phyloP scores from a whole-genome alignment of 1,284 basidiomycete species.

The Sporisorium scitamineum region DNA sequence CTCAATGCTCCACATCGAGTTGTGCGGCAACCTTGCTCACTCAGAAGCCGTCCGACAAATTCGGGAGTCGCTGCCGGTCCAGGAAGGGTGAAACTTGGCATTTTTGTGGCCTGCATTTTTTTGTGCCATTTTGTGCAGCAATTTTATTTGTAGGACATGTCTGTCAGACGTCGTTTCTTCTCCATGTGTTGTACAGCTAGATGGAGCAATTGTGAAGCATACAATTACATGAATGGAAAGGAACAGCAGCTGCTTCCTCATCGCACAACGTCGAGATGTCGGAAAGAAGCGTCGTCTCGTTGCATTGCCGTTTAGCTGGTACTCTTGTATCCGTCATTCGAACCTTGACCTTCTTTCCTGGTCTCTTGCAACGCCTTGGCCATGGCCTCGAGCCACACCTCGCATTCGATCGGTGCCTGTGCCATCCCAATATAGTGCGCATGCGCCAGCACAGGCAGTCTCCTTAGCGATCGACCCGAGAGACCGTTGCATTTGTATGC shows the following conservation, averaged over 20 bases:
- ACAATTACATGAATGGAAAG: not conserved
- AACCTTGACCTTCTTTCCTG: constrained; percentile 4
- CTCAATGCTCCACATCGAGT: too few species aligned
- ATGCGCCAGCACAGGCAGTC: constrained; percentile 90
- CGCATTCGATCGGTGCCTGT: constrained; percentile 26
- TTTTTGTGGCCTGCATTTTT: not conserved
- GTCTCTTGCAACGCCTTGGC: constrained; percentile 29
- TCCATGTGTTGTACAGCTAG: not conserved
- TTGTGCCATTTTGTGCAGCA: not conserved
- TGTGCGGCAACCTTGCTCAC: not conserved
- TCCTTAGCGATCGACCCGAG: constrained; percentile 88
- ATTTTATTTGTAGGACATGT: too few species aligned
- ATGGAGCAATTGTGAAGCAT: not conserved
- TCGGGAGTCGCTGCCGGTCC: too few species aligned
- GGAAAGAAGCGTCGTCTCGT: not conserved
- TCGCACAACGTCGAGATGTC: too few species aligned
- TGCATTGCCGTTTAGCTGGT: not conserved
- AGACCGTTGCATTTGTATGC: constrained; percentile 82
- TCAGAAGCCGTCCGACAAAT: too few species aligned
- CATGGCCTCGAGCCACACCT: constrained; percentile 56
- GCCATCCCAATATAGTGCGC: constrained; percentile 77
- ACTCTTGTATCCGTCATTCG: not conserved
- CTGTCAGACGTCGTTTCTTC: too few species aligned
- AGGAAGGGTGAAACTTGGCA: too few species aligned
- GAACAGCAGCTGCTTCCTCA: not conserved